These are phyloP conservation scores for Neurospora sp. DNA, from an alignment of 495 filamentous ascomycete species.

Conservation along the genomic window DNA sequence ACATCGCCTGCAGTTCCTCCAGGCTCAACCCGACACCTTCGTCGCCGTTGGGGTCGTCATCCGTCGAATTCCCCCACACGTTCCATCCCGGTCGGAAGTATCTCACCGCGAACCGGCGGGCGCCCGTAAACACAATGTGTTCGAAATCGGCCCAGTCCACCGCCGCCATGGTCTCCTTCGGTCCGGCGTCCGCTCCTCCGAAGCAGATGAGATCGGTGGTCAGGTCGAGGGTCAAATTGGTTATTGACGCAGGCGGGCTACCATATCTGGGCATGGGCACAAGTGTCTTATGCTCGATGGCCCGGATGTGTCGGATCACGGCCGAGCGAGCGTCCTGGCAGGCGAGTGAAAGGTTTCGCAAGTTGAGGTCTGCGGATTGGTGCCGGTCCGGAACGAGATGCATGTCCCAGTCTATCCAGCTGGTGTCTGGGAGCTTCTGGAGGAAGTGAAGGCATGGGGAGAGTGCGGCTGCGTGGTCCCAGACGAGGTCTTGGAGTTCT, in stretches of 20 bases:
- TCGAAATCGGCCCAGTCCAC: conserved; percentile 8
- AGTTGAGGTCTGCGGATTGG: conserved; percentile 22
- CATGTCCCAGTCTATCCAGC: conserved; percentile 14
- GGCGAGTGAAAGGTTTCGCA: conserved; percentile 13
- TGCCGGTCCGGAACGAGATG: conserved; percentile 20
- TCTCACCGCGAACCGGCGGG: conserved; percentile 9
- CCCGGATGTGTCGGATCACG: not conserved
- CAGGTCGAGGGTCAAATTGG: conserved; percentile 10
- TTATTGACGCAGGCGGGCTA: not conserved
- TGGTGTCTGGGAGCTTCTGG: conserved; percentile 42
- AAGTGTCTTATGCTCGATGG: conserved; percentile 2
- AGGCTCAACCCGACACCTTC: not conserved
- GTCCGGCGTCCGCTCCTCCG: not conserved
- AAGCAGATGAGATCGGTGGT: conserved; percentile 13
- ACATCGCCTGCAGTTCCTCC: not conserved
- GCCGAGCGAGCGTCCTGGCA: not conserved
- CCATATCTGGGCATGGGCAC: conserved; percentile 10
- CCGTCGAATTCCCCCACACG: not conserved
- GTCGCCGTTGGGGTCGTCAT: not conserved
- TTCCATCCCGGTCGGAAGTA: conserved; percentile 10
- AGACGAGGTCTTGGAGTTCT: conserved; percentile 18
- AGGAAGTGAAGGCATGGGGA: conserved; percentile 16
- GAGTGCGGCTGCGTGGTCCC: conserved; percentile 12
- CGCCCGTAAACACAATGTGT: conserved; percentile 12
- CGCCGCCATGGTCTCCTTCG: not conserved